A percentile compares a stretch with the other conserved stretches of the same genome.
Evolutionary conservation across 257 asterid species (phyloP).

Genomic region (Orobanche coerulescens): DNA sequence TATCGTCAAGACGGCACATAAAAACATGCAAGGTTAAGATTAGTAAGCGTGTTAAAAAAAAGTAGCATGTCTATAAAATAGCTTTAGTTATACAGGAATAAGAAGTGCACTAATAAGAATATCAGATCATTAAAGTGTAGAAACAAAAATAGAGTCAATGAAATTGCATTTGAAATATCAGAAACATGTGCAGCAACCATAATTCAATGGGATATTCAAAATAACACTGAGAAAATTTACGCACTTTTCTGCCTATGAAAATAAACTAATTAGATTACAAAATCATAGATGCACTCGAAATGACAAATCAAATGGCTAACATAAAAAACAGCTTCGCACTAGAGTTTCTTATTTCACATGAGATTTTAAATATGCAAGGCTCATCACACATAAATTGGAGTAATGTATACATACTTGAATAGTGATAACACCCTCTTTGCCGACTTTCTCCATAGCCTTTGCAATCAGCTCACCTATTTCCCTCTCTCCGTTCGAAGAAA

Average conservation of each 20-base stretch:
- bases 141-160: background rate
- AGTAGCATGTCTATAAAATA: background rate
- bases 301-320: background rate
- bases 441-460: constrained; percentile 97
- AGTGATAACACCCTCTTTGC: constrained; percentile 95
- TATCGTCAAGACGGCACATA: background rate
- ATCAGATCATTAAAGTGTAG: too few relatives aligned
- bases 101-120: too few relatives aligned
- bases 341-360: background rate
- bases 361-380: background rate
- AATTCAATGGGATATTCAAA: background rate
- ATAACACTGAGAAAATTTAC: background rate
- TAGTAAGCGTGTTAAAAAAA: background rate
- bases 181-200: background rate
- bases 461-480: constrained; percentile 95
- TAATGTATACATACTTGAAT: constrained; percentile 55
- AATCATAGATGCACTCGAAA: background rate
- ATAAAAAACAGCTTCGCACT: background rate
- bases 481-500: constrained; percentile 87
- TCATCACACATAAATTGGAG: background rate
- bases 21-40: background rate
- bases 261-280: background rate
- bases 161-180: background rate
- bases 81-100: background rate
- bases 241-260: background rate